A percentile compares a stretch with the other conserved stretches of the same genome.
Conservation (phyloP, 306 rosid species). For the Carpinus viminea region DNA sequence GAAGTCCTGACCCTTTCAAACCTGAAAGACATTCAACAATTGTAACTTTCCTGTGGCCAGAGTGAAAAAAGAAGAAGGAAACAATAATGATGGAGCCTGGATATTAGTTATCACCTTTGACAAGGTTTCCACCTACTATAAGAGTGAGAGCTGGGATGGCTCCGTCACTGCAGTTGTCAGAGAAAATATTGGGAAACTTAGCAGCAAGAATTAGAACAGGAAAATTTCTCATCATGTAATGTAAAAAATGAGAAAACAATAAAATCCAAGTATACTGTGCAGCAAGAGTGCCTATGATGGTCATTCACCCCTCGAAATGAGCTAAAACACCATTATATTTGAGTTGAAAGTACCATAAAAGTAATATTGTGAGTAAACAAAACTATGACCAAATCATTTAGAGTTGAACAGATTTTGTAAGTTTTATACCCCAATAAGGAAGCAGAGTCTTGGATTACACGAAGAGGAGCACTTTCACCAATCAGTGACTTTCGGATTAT, state of each 20-base stretch:
- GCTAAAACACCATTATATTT: background rate
- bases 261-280: background rate
- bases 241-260: background rate
- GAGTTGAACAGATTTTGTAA: background rate
- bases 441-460: conserved; percentile 50
- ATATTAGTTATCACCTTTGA: conserved; percentile 31
- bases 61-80: background rate
- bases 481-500: conserved; percentile 30
- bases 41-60: background rate
- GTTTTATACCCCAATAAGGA: conserved; percentile 44
- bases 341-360: background rate
- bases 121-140: conserved; percentile 52
- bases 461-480: conserved; percentile 51
- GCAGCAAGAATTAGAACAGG: background rate
- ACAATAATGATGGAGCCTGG: background rate
- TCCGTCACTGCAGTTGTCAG: conserved; percentile 36
- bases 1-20: conserved; percentile 40
- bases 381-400: background rate
- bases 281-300: background rate
- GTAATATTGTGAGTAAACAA: background rate
- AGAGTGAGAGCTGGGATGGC: conserved; percentile 51
- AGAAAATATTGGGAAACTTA: background rate
- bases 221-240: background rate
- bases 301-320: background rate
- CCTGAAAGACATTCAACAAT: conserved; percentile 27